A percentile compares a stretch with the other conserved stretches of the same genome.
Conservation (phyloP, 768 basidiomycete species). For the Mrakia blollopis region DNA sequence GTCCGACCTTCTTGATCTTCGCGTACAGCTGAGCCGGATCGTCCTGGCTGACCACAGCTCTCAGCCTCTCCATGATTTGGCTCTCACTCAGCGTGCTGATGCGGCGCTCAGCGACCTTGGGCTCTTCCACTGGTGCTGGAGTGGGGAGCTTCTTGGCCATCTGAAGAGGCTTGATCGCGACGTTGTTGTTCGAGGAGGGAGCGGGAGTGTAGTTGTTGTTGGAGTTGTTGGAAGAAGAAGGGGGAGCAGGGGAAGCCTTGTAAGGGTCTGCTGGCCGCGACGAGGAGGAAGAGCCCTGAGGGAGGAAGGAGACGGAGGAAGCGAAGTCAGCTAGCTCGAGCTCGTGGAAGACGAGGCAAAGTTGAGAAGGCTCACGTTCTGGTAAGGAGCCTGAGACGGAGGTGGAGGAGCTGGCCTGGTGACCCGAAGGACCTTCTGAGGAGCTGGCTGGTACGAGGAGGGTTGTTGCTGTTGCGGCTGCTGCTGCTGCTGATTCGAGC, state of each 20-base stretch:
- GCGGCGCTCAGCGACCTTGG: slow-evolving; percentile 61
- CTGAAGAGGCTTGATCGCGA: slow-evolving; percentile 5
- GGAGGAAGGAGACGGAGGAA: not conserved
- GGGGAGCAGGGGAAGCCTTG: not conserved
- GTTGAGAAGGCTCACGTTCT: not conserved
- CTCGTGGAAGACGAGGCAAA: slow-evolving; percentile 24
- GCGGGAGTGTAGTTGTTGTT: not conserved
- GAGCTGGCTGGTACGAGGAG: slow-evolving; percentile 39
- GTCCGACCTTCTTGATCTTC: slow-evolving; percentile 98
- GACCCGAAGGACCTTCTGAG: slow-evolving; percentile 51
- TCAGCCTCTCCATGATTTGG: slow-evolving; percentile 96
- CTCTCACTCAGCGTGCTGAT: slow-evolving; percentile 95
- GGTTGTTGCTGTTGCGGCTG: slow-evolving; percentile 1
- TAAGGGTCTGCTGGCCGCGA: not conserved
- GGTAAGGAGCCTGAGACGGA: slow-evolving; percentile 55
- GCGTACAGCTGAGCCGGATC: slow-evolving; percentile 87
- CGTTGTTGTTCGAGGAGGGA: not conserved
- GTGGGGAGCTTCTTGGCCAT: slow-evolving; percentile 7
- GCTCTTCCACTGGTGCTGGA: not conserved
- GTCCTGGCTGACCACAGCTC: slow-evolving; percentile 75
- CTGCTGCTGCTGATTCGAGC: slow-evolving; percentile 14
- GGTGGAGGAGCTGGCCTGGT: slow-evolving; percentile 65
- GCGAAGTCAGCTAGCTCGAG: not conserved
- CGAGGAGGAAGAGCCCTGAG: not conserved
- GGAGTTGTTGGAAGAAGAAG: not conserved